These are phyloP conservation scores for Botryobasidium botryosum DNA, from an alignment of 768 basidiomycete species.

Conservation along the genomic window DNA sequence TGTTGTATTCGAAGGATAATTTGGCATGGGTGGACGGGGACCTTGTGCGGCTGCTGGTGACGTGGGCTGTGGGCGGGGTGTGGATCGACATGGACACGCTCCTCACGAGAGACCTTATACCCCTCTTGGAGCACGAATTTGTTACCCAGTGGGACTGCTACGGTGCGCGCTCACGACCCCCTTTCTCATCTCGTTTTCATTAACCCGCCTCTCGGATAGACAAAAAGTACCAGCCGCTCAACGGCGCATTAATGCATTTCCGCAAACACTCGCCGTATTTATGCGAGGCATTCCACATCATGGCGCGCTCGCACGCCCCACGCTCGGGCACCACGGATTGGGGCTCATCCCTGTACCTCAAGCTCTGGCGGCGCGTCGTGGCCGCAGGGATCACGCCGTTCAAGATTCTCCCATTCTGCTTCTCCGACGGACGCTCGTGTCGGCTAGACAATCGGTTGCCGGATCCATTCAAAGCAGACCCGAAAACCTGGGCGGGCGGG, in stretches of 20 bases:
- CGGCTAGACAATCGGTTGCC: conserved; percentile 86
- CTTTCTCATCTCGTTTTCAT: background rate
- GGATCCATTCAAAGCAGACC: conserved; percentile 55
- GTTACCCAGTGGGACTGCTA: conserved; percentile 99
- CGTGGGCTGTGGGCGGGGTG: conserved; percentile 83
- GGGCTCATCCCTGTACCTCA: conserved; percentile 83
- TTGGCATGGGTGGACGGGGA: conserved; percentile 95
- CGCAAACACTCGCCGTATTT: conserved; percentile 82
- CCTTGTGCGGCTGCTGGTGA: conserved; percentile 66
- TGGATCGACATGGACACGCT: conserved; percentile 99
- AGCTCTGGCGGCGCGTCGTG: conserved; percentile 75
- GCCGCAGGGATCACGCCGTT: conserved; percentile 62
- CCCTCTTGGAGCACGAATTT: conserved; percentile 85
- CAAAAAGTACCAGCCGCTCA: conserved; percentile 61
- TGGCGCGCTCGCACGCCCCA: conserved; percentile 58
- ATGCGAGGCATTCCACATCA: conserved; percentile 89
- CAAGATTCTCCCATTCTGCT: conserved; percentile 88
- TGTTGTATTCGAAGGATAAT: conserved; percentile 46
- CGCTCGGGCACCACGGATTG: conserved; percentile 74
- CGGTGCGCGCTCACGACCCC: conserved; percentile 31
- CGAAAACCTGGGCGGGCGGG: conserved; percentile 52
- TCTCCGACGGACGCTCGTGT: conserved; percentile 81
- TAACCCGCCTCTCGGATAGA: too few relatives aligned
- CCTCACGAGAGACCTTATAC: conserved; percentile 70
- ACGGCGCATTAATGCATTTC: conserved; percentile 94